These are phyloP conservation scores for Venturia oleaginea DNA, from an alignment of 2,329 filamentous ascomycete species.

Conservation along the genomic window DNA sequence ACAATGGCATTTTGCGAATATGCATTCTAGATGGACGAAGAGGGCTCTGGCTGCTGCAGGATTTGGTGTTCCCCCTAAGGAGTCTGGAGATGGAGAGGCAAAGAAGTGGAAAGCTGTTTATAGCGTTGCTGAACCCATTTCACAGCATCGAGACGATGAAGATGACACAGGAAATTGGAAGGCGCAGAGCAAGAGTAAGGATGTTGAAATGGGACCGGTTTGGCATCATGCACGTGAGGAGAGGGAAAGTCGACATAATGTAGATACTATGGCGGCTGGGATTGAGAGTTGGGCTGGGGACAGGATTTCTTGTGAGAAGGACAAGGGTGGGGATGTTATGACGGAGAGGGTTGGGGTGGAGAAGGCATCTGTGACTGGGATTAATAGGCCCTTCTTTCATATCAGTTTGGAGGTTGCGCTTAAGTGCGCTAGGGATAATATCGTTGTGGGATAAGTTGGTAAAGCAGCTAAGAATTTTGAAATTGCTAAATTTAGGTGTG, in stretches of 20 bases:
- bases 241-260: neutral
- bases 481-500: no score
- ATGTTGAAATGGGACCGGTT: neutral
- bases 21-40: constrained; percentile 1
- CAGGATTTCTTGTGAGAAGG: neutral
- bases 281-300: neutral
- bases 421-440: neutral
- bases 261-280: neutral
- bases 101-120: neutral
- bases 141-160: neutral
- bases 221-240: neutral
- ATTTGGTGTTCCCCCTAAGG: neutral
- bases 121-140: neutral
- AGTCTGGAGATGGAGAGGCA: neutral
- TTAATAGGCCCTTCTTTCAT: constrained; percentile 1
- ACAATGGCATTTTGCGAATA: constrained; percentile 9
- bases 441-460: neutral
- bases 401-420: constrained; percentile 2
- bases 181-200: neutral
- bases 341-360: neutral
- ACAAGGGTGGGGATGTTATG: neutral
- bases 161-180: neutral
- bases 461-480: neutral
- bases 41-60: neutral
- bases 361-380: neutral